Percentiles rank a stretch among this genome's conserved stretches.
These are phyloP conservation scores for Tetrahymena elliotti DNA, from an alignment of 73 alveolate species.

Conservation along the genomic window DNA sequence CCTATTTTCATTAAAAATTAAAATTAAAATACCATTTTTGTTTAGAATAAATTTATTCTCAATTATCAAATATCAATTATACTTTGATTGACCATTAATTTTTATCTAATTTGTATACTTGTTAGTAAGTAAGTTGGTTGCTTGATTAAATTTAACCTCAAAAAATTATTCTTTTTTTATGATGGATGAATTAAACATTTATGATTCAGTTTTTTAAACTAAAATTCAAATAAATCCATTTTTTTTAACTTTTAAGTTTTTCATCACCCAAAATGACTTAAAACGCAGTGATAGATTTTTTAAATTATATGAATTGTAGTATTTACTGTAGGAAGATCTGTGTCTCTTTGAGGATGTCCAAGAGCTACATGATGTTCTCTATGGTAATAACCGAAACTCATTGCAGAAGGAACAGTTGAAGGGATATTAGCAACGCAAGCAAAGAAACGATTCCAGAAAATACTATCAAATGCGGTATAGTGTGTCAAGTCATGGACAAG, in stretches of 20 bases:
- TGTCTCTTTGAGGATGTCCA: conserved; percentile 43
- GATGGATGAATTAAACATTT: no score
- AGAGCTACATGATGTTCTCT: conserved; percentile 28
- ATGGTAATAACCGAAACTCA: conserved; percentile 37
- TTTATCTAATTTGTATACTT: no score
- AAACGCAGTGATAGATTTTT: not conserved
- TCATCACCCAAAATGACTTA: no score
- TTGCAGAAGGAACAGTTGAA: conserved; percentile 37
- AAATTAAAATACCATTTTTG: no score
- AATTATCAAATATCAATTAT: no score
- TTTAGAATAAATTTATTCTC: no score
- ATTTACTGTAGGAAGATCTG: conserved; percentile 53
- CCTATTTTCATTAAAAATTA: not conserved
- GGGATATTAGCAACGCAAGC: conserved; percentile 22
- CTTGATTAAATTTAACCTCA: not conserved
- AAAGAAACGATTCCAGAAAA: conserved; percentile 1
- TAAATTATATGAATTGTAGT: not conserved
- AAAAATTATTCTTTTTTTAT: not conserved
- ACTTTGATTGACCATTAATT: not conserved
- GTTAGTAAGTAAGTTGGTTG: not conserved
- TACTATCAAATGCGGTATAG: conserved; percentile 13
- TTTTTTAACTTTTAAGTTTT: no score
- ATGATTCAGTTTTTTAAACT: no score
- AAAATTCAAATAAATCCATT: not conserved
- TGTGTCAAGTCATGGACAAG: conserved; percentile 40